Evolutionary conservation across 2,329 filamentous ascomycete species (phyloP), one percentile per base, ranked within the genome.

Genomic region (Calonectria ilicicola): DNA sequence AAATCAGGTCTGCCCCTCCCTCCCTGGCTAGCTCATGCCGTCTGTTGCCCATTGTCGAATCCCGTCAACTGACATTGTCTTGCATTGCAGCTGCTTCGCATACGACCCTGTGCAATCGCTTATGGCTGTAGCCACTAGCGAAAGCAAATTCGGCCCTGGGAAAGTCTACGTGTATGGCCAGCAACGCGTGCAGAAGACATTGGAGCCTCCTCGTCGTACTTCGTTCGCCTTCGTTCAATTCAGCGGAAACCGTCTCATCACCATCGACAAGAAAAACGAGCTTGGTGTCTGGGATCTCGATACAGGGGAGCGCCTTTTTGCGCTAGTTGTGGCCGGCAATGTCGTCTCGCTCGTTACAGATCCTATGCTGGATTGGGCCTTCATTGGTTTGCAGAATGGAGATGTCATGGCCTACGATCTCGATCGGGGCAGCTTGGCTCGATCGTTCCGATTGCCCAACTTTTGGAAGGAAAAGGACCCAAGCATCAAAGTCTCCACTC

Each of bases 61-160:
- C 53, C 53, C 53, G 23, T 60, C 53, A 40, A 60, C 51, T 76
- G 75, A 70, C 58, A 38, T 62, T 74, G 72, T 65, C 47, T 46
- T 66, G 67, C 65, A 63, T 77, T 85, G 83, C 27, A 90, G 94
- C 79, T 94, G 93, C 75, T 86, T 98, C 76, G 94, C 95, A 73
- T 98, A 98, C 86, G 96, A 98, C 77, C 96, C 97, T 1, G 90
- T 98, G 15, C 97, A 99, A 82, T 98, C 96, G 32, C 91, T 99
- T 70, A 89, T 99, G 65, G 97, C 97, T 49, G 91, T 98, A 75
- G 97, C 95, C 72, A 99, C 97, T 49, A 94, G 92, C 82, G 94
- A 97, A 84, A 95, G 93, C 76, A 92, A 94, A 80, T 98, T 94
- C 81, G 95, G 95, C 72, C 91, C 91, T 40, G 96, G 96, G 27